Conservation (phyloP, 2,329 filamentous ascomycete species). For the Eurotiales sp. region DNA sequence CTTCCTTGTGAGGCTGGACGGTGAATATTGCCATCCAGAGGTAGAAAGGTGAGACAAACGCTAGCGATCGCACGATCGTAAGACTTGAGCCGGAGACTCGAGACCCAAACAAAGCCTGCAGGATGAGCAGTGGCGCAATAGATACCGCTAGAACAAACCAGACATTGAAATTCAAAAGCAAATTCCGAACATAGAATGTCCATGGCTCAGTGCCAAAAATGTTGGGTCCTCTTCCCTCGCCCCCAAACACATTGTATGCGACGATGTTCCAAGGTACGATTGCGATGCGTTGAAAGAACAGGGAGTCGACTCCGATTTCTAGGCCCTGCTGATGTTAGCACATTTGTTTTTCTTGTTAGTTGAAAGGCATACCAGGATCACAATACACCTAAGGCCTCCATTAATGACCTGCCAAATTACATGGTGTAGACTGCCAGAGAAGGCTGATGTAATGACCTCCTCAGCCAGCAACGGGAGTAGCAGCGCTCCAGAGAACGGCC, state of each 20-base stretch:
- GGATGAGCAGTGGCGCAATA: conserved; percentile 68
- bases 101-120: conserved; percentile 65
- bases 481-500: conserved; percentile 88
- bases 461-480: conserved; percentile 76
- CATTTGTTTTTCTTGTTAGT: background rate
- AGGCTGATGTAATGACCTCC: conserved; percentile 58
- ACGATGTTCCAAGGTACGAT: conserved; percentile 90
- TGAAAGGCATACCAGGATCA: conserved; percentile 61
- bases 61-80: conserved; percentile 68
- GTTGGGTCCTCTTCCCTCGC: conserved; percentile 71
- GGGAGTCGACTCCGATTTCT: conserved; percentile 70
- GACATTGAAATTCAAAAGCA: conserved; percentile 89
- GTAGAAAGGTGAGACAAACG: conserved; percentile 84
- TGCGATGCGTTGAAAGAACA: conserved; percentile 77
- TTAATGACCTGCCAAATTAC: conserved; percentile 60
- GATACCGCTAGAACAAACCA: conserved; percentile 81
- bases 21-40: conserved; percentile 92
- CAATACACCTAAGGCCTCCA: conserved; percentile 62
- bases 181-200: conserved; percentile 92
- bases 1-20: conserved; percentile 91
- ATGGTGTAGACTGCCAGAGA: conserved; percentile 57
- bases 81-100: conserved; percentile 59
- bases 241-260: conserved; percentile 89
- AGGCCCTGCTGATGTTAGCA: conserved; percentile 50
- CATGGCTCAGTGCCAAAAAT: conserved; percentile 96